A percentile compares a stretch with the other conserved stretches of the same genome.
Evolutionary conservation across 441 rosid species (phyloP).

Genomic region (Erodium texanum): DNA sequence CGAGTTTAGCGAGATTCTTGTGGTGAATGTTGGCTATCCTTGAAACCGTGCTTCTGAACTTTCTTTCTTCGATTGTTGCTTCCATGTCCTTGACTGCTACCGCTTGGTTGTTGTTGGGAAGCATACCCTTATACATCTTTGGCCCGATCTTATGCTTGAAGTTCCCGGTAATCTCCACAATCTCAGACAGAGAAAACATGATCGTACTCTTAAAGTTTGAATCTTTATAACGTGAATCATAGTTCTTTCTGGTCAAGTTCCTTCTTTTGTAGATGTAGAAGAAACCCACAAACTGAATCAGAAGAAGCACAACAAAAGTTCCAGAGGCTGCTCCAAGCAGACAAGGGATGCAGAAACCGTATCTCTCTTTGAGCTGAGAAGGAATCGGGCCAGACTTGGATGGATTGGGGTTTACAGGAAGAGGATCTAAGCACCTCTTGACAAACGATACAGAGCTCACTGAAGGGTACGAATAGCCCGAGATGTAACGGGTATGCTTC

Average conservation of each 20-base stretch:
- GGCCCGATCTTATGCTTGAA: constrained; percentile 55
- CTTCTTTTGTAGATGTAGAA: constrained; percentile 44
- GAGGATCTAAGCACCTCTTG: constrained; percentile 58
- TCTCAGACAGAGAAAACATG: constrained; percentile 49
- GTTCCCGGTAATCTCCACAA: constrained; percentile 46
- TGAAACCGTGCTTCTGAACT: constrained; percentile 56
- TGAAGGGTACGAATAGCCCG: constrained; percentile 59
- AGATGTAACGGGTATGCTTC: constrained; percentile 27
- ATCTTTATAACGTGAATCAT: constrained; percentile 28
- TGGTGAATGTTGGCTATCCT: constrained; percentile 70
- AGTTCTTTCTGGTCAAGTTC: constrained; percentile 32
- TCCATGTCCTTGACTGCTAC: constrained; percentile 53
- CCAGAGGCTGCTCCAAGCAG: constrained; percentile 48
- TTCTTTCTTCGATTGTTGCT: constrained; percentile 41
- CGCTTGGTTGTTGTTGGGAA: constrained; percentile 39
- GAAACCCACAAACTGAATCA: constrained; percentile 42
- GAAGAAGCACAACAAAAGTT: constrained; percentile 34
- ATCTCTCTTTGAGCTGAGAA: constrained; percentile 17
- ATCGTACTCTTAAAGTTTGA: constrained; percentile 46
- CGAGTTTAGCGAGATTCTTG: constrained; percentile 57
- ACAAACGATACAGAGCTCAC: constrained; percentile 52
- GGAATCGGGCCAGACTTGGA: constrained; percentile 12
- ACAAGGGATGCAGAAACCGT: constrained; percentile 46
- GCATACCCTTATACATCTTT: constrained; percentile 48
- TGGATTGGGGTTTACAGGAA: constrained; percentile 44